Evolutionary conservation across 2,329 filamentous ascomycete species (phyloP), one percentile per base, ranked within the genome.

Genomic region (Chaetomium olivaceum): DNA sequence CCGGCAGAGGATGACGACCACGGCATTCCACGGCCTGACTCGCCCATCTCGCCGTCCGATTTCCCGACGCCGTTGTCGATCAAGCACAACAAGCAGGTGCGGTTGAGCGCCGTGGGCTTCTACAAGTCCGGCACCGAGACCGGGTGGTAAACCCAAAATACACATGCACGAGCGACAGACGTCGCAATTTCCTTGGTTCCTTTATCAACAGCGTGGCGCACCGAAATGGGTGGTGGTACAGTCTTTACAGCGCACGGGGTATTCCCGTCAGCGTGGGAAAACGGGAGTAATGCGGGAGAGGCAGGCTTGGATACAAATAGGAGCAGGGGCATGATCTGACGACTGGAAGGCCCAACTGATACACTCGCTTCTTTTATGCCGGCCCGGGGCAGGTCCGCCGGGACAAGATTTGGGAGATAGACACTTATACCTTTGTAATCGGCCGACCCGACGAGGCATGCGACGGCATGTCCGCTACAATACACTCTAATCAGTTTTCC

Each of bases 91-190:
- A 76, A 75, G 65, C 73, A 74, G 19, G 72, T 76, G 19, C 70
- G 77, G 54, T 72, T 78, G 67, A 78, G 77, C 52, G 77, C 77
- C 2, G 76, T 78, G n/a, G 77, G 77, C 2, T 68, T 65, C 21
- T 69, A 68, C 54, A 70, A 70, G 29, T 68, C 71, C 3, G 68
- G 70, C 29, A 65, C 72, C 51, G 74, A 74, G 58, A 68, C 68
- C 1, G 71, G 71, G 7, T 73, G 71, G 72, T 76, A 73, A 74
- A 69, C 68, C 4, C 2, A 9, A 6, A 48, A 50, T 11, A 12
- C 2, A 52, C 69, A 54, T 36, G n/a, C 50, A 57, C 36, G 31
- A 12, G 55, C 55, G 64, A 56, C 55, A 56, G 12, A 60, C 55
- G 36, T 65, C 52, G 43, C 52, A 27, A 9, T 58, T 64, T 65